phyloP scores from a whole-genome alignment of 2,329 filamentous ascomycete species.

The Neofusicoccum parvum region DNA sequence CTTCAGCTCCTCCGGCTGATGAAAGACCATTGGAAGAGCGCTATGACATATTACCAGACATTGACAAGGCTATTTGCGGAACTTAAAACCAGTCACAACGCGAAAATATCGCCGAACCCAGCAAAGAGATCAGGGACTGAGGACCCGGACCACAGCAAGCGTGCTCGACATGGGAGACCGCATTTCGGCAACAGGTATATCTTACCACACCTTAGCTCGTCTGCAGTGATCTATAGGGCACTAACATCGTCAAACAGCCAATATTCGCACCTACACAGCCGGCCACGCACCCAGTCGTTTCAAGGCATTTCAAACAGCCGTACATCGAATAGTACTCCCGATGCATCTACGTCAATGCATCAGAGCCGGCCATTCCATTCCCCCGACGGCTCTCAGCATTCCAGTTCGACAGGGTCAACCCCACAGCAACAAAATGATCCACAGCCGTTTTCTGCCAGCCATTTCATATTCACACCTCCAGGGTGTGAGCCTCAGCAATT shows the following conservation, averaged over 20 bases:
- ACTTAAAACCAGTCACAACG: not conserved
- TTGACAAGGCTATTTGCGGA: conserved; percentile 10
- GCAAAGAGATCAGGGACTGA: not conserved
- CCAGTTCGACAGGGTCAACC: not conserved
- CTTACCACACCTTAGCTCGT: not conserved
- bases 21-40: conserved; percentile 20
- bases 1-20: conserved; percentile 13
- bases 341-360: not conserved
- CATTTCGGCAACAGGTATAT: not conserved
- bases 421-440: not conserved
- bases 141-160: not conserved
- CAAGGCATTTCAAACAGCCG: not conserved
- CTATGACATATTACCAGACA: conserved; percentile 19
- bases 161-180: not conserved
- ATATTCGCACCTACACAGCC: not conserved
- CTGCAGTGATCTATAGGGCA: not conserved
- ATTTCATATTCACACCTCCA: conserved; percentile 16
- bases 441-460: conserved; percentile 1
- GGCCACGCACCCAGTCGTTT: not conserved
- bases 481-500: not conserved
- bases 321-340: not conserved
- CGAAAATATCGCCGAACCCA: not conserved
- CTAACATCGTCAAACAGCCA: not conserved
- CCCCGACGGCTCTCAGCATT: not conserved
- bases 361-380: not conserved